Percentiles rank a stretch among this genome's conserved stretches.
These are phyloP conservation scores for Diaporthe sp. DNA, from an alignment of 2,329 filamentous ascomycete genomes.

Conservation along the genomic window DNA sequence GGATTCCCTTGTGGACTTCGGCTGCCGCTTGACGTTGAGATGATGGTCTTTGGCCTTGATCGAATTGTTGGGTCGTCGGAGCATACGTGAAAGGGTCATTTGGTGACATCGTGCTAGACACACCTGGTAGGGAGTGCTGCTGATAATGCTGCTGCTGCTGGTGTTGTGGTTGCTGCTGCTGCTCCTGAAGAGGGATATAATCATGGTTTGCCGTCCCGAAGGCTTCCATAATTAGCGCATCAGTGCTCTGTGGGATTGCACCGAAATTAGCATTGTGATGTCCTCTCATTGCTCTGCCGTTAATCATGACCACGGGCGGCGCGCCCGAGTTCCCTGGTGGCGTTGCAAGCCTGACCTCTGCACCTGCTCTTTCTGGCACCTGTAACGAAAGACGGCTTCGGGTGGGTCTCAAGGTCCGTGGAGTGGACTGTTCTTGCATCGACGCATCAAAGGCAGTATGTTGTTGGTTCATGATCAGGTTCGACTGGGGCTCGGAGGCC, in stretches of 20 bases:
- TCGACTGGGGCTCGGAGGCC: constrained; percentile 18
- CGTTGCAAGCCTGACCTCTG: constrained; percentile 51
- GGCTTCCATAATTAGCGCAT: neutral
- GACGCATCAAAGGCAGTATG: constrained; percentile 26
- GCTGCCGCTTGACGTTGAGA: constrained; percentile 6
- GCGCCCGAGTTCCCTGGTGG: constrained; percentile 40
- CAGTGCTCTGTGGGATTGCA: neutral
- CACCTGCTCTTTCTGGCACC: constrained; percentile 62
- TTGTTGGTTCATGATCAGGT: constrained; percentile 24
- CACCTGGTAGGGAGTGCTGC: constrained; percentile 18
- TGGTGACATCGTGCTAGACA: constrained; percentile 2
- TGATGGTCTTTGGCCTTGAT: constrained; percentile 2
- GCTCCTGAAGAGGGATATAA: constrained; percentile 27
- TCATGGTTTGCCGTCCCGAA: neutral
- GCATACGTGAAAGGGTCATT: neutral
- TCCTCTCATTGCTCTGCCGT: constrained; percentile 46
- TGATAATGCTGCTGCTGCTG: constrained; percentile 33
- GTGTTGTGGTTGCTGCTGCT: constrained; percentile 17
- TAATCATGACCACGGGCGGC: constrained; percentile 49
- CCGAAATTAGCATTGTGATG: neutral
- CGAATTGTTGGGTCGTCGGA: neutral
- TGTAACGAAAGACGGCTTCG: constrained; percentile 71
- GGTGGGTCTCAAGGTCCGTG: constrained; percentile 48
- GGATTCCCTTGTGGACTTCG: constrained; percentile 40
- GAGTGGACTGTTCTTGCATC: constrained; percentile 23